Base-by-base conservation (phyloP, 2,329 filamentous ascomycete genomes). In the Diaporthe citriasiana region DNA sequence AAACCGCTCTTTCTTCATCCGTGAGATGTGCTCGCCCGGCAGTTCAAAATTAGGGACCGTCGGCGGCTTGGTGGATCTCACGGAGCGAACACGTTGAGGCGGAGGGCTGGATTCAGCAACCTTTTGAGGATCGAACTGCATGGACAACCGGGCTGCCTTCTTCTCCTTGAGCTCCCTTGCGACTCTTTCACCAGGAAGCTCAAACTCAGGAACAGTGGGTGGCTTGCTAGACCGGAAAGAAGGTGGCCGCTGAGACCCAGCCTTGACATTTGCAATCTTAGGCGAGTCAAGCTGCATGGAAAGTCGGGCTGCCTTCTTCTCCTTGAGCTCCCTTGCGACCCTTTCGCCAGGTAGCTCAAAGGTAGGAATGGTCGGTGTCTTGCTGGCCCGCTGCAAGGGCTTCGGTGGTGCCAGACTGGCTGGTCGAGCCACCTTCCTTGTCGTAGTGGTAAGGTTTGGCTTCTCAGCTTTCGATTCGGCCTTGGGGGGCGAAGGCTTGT, bases 311-410 rank as follows among this genome's bases (percentile, higher is more conserved):
- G 91, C 89, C 17, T 88, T 87, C 78, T 90, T 86, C 79, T 91
- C 89, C 79, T 87, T 90, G 73, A 91, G 80, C 19, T 87, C 86
- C 19, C 87, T 86, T 53, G 90, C 87, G 13, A 92, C 85, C 50
- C 89, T 89, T 57, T 93, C 91, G 13, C 91, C 90, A 0, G 90
- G 89, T 17, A 93, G 86, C 80, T 92, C 89, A 79, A 92, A 93
- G 0, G 85, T 87, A 2, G 91, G 81, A 12, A 87, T 81, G 0
- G 90, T 92, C 4, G 84, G 84, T 22, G 86, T 83, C 78, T 90
- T 92, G 50, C 82, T 84, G 12, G 90, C 90, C 79, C 87, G 92
- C 30, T 82, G 80, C 8, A 84, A 79, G 27, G 84, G 81, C 76
- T 87, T 90, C 4, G 86, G 84, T 9, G 84, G 84, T 8, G 85